Percentiles rank a stretch among this genome's conserved stretches.
phyloP scores from a whole-genome alignment of 352 stramenopile species.

The Elongisporangium undulatum region DNA sequence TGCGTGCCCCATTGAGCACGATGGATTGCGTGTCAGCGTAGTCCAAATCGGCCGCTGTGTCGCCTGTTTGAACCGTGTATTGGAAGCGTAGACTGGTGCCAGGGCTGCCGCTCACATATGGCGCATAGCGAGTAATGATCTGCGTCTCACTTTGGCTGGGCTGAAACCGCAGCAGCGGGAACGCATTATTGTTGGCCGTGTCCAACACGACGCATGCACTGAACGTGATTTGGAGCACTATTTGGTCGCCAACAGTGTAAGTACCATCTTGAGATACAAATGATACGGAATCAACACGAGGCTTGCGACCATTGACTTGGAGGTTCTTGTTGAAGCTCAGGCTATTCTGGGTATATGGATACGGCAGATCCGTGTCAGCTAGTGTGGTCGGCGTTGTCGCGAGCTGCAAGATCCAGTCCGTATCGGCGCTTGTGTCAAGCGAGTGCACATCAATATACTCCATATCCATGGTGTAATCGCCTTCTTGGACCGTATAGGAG shows the following conservation, averaged over 20 bases:
- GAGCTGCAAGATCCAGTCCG: constrained; percentile 44
- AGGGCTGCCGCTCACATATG: constrained; percentile 52
- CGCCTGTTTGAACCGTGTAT: constrained; percentile 70
- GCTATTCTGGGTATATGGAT: constrained; percentile 56
- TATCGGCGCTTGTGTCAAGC: constrained; percentile 50
- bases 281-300: constrained; percentile 34
- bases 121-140: constrained; percentile 52
- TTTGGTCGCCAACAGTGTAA: constrained; percentile 51
- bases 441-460: constrained; percentile 84
- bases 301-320: constrained; percentile 62
- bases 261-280: constrained; percentile 62
- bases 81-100: constrained; percentile 55
- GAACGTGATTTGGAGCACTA: constrained; percentile 65
- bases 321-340: constrained; percentile 70
- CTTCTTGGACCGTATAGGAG: constrained; percentile 69
- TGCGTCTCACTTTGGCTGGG: constrained; percentile 29
- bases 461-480: constrained; percentile 69
- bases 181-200: constrained; percentile 20
- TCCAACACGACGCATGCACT: constrained; percentile 56
- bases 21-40: constrained; percentile 55
- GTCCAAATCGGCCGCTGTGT: constrained; percentile 57
- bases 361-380: constrained; percentile 64
- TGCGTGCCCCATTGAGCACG: constrained; percentile 60
- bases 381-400: constrained; percentile 66
- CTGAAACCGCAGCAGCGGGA: constrained; percentile 51